Evolutionary conservation across 2,329 filamentous ascomycete genomes (phyloP), one percentile per base, ranked within the genome.

Genomic region (Pseudocercospora fuligena): DNA sequence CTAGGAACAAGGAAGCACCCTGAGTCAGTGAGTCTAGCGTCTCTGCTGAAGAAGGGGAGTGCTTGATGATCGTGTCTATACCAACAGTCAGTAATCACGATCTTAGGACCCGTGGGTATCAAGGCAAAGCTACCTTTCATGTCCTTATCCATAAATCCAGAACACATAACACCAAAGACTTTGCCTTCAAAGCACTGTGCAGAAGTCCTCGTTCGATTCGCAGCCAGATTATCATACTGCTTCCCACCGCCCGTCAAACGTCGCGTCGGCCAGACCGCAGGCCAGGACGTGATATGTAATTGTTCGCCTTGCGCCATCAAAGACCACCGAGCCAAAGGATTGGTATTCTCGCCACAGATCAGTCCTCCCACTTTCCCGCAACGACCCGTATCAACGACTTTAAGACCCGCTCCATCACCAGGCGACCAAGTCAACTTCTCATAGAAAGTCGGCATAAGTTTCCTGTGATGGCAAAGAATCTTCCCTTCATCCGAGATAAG

Each of bases 111-210:
- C 46, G 7, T 16, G 47, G 12, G 14, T 9, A 14, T 5, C 3
- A 23, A 9, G 14, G 19, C 43, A 29, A 23, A 46, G 8, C 47
- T 47, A 68, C 64, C 77, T 16, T 64, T 56, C 69, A 70, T 71
- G 1, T 59, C 63, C 0, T 79, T 51, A 21, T 80, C 81, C 0
- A 87, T 73, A 23, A 80, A 72, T 0, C 81, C 82, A 0, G 82
- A 78, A 67, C 83, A 85, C 16, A 86, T 72, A 0, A 87, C 80
- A 0, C 85, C 85, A 56, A 87, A 88, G 51, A 81, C 84, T 68
- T 88, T 88, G 0, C 83, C 85, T 63, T 87, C 86, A 68, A 88
- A 87, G 68, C 85, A 87, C 72, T 87, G 85, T 0, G 84, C 84
- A 0, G 84, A 84, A 1, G 83, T 82, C 2, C 86, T 77, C 0